Conservation (phyloP, 177 flowering plant genomes). For the Vitis hybrid region DNA sequence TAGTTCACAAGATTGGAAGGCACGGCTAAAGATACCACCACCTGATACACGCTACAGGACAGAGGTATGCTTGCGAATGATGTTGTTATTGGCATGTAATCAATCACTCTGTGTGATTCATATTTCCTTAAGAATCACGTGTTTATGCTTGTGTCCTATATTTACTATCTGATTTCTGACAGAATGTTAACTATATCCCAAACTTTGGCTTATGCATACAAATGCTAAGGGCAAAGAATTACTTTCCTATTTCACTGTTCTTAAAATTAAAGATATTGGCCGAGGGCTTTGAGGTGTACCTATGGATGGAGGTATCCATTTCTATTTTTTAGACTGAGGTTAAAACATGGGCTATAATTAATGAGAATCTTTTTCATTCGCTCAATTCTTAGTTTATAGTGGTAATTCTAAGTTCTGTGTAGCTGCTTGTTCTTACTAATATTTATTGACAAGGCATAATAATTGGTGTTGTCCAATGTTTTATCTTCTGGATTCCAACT, state of each 20-base stretch:
- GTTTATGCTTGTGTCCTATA: neutral
- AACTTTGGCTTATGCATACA: neutral
- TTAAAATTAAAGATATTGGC: neutral
- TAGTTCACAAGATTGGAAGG: conserved; percentile 78
- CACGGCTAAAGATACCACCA: conserved; percentile 51
- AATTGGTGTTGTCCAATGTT: no score
- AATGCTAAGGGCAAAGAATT: neutral
- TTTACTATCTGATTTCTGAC: no score
- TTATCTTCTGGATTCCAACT: no score
- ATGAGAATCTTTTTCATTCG: neutral
- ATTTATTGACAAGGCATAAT: neutral
- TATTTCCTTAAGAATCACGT: neutral
- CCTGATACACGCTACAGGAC: conserved; percentile 66
- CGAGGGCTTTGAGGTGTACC: neutral
- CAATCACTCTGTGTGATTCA: neutral
- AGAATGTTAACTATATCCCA: no score
- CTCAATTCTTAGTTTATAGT: neutral
- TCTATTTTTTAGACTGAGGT: no score
- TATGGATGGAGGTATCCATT: no score
- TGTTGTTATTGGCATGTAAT: neutral
- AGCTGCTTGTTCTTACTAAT: neutral
- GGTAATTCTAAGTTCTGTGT: neutral
- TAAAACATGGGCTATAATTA: no score
- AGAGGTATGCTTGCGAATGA: conserved; percentile 43
- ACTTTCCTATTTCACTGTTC: neutral